Conservation (phyloP, 768 basidiomycete genomes). For the Boletus rufocinnamomeus region DNA sequence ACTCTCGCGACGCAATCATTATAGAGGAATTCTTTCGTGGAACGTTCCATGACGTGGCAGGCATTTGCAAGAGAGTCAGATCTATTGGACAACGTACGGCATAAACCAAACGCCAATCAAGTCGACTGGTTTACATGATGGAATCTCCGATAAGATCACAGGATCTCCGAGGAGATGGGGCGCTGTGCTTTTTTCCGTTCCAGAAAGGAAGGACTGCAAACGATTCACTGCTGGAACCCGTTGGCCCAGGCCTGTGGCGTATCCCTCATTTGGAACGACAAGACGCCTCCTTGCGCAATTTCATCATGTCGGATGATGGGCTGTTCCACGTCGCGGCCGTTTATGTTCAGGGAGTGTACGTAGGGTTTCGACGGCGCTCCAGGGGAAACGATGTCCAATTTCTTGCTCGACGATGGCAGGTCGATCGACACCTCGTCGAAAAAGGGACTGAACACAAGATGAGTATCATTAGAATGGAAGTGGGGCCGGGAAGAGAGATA, state of each 20-base stretch:
- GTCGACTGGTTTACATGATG: background rate
- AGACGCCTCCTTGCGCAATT: conserved; percentile 54
- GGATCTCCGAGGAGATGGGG: background rate
- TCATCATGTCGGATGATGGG: conserved; percentile 65
- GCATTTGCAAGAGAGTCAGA: background rate
- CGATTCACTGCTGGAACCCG: conserved; percentile 1
- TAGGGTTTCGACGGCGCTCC: conserved; percentile 64
- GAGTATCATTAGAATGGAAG: background rate
- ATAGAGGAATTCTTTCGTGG: background rate
- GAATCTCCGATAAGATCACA: background rate
- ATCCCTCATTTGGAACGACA: conserved; percentile 68
- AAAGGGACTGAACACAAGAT: conserved; percentile 42
- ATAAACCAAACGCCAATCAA: background rate
- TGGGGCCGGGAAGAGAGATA: background rate
- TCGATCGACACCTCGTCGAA: conserved; percentile 56
- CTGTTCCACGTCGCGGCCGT: conserved; percentile 44
- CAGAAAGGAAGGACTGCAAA: too few relatives aligned
- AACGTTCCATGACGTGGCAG: background rate
- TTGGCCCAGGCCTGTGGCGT: conserved; percentile 46
- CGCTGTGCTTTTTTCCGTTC: background rate
- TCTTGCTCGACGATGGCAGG: conserved; percentile 43
- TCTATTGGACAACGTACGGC: background rate
- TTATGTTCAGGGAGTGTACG: conserved; percentile 57
- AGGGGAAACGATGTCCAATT: conserved; percentile 52
- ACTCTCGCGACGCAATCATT: background rate